Base-by-base conservation (phyloP, 805 yeast species). In the Candida mattraensis region DNA sequence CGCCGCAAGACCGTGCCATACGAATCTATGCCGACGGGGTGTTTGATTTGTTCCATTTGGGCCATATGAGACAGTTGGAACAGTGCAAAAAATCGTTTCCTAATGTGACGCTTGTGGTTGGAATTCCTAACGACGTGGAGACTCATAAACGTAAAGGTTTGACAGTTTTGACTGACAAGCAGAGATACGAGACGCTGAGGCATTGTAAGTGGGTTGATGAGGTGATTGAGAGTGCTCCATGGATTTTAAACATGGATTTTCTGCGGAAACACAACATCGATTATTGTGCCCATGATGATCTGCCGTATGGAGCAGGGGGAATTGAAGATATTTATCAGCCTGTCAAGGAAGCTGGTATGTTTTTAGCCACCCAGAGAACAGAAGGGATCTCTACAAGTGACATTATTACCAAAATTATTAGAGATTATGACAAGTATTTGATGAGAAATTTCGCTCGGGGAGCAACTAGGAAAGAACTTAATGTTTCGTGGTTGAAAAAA, bases 121-220 rank as follows among this genome's bases (percentile, higher is more conserved):
- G 99, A 30, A 74, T 91, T 14, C 97, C 98, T 11, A 79, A 84
- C 31, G 99, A 93, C 59, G 70, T 74, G 33, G 88, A 86, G 51
- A 91, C 98, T 2, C 98, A 93, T 65, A 83, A 80, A 49, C 71
- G 89, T 43, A 93, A 93, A 59, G 99, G 99, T 1, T 66, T 93
- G 47, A 93, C 99, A 0, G 99, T 93, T 5, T 69, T 93, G 40
- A 75, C 85, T 2, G 98, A 89, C 57, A 67, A 76, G 45, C 97
- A 91, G 58, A 77, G 99, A 41, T 80, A 82, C 50, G 98, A 91
- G 47, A 83, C 96, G n/a, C 67, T 93, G 42, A 74, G 75, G 42
- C 99, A 93, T 63, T 93, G 99, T 62, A 79, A 71, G 52, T 93
- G 99, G 99, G 99, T 93, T 16, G 98, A 93, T 60, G 98, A 93